A percentile compares a stretch with the other conserved stretches of the same genome.
phyloP scores from a whole-genome alignment of 495 filamentous ascomycete species.

The Tuber brumale region DNA sequence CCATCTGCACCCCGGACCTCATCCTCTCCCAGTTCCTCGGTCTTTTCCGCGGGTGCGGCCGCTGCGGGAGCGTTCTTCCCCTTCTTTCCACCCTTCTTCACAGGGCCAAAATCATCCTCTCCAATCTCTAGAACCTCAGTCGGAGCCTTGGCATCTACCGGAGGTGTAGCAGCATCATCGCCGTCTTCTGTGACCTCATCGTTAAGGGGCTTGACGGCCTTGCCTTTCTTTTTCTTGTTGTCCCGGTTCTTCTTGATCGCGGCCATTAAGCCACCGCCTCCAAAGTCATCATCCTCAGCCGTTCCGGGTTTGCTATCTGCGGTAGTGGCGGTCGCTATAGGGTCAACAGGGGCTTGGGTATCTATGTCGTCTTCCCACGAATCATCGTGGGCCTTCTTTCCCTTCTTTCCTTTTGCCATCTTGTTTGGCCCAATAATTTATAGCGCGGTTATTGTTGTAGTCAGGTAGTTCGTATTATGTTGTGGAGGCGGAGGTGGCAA shows the following conservation, averaged over 20 bases:
- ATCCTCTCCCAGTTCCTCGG: constrained; percentile 44
- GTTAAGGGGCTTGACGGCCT: constrained; percentile 45
- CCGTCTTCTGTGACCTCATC: constrained; percentile 67
- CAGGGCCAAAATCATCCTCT: constrained; percentile 83
- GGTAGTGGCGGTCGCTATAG: constrained; percentile 50
- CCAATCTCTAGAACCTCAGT: constrained; percentile 63
- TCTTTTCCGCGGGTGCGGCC: constrained; percentile 22
- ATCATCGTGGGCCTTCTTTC: constrained; percentile 78
- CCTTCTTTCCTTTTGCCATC: constrained; percentile 61
- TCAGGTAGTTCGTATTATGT: background rate
- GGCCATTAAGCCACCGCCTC: constrained; percentile 68
- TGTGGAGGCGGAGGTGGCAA: background rate
- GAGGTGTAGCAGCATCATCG: constrained; percentile 56
- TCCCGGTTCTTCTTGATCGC: constrained; percentile 80
- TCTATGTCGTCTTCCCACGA: constrained; percentile 76
- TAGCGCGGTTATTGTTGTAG: background rate
- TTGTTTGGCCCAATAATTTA: background rate
- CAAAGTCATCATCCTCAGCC: constrained; percentile 46
- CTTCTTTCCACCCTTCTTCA: constrained; percentile 58
- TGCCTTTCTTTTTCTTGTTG: constrained; percentile 88
- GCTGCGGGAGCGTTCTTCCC: constrained; percentile 45
- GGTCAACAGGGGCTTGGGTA: constrained; percentile 36
- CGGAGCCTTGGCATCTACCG: constrained; percentile 64
- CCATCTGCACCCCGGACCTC: constrained; percentile 50
- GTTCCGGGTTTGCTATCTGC: constrained; percentile 39